phyloP scores from a whole-genome alignment of 23 red algal genomes.

The Gracilaria vermiculophylla region DNA sequence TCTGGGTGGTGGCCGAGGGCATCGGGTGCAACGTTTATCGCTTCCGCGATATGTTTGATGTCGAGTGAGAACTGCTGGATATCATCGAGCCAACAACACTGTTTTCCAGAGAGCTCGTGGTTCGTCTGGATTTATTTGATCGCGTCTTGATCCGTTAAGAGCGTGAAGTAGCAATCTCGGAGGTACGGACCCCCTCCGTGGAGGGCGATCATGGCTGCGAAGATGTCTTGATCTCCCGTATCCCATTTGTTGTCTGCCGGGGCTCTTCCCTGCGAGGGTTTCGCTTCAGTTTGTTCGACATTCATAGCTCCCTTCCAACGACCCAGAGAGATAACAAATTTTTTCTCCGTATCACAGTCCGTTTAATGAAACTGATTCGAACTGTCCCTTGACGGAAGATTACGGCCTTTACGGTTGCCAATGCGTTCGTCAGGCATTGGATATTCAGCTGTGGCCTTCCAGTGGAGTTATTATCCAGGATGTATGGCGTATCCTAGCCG shows the following conservation, averaged over 20 bases:
- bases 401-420: not conserved
- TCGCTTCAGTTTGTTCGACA: not conserved
- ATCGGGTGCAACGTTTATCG: no score
- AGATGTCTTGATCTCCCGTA: no score
- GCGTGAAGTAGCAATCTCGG: not conserved
- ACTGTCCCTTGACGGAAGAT: conserved; percentile 5
- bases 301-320: not conserved
- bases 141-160: not conserved
- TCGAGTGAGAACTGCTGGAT: not conserved
- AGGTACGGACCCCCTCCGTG: not conserved
- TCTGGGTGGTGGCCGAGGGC: no score
- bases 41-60: not conserved
- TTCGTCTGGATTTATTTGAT: conserved; percentile 1
- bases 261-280: not conserved
- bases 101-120: not conserved
- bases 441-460: conserved; percentile 4
- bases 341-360: conserved; percentile 42
- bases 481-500: conserved; percentile 8
- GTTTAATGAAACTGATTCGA: conserved; percentile 37
- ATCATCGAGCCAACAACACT: not conserved
- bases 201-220: conserved; percentile 14
- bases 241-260: no score
- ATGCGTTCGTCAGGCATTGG: conserved; percentile 10
- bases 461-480: not conserved
- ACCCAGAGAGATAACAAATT: not conserved